A percentile compares a stretch with the other conserved stretches of the same genome.
Conservation (phyloP, 345 rosid genomes). For the Eucalyptus paniculata region DNA sequence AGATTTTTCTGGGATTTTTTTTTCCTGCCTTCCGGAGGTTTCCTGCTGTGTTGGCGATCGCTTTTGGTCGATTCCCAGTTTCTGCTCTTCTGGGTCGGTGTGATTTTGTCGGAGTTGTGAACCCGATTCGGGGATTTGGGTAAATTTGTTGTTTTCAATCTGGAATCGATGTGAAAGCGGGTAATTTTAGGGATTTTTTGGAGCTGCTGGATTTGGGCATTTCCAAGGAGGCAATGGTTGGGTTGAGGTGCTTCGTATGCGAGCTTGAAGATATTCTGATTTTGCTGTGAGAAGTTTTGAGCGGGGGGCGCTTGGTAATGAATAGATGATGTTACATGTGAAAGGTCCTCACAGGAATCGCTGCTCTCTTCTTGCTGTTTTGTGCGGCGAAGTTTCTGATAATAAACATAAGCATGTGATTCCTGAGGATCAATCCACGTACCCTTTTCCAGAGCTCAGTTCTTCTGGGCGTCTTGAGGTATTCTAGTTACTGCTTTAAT, state of each 20-base stretch:
- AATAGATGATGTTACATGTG: slow-evolving; percentile 82
- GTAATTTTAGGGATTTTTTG: background rate
- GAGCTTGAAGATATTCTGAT: background rate
- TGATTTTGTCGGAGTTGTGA: background rate
- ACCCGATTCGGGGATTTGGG: background rate
- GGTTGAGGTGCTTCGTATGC: background rate
- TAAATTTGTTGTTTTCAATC: background rate
- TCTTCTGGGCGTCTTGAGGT: slow-evolving; percentile 94
- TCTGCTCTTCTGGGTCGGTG: background rate
- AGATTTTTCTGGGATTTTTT: background rate
- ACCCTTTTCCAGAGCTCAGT: slow-evolving; percentile 73
- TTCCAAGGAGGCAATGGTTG: background rate
- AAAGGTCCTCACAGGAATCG: slow-evolving; percentile 86
- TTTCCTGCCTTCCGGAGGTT: background rate
- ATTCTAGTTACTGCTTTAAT: background rate
- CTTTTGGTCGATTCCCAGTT: background rate
- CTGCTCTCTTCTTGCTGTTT: slow-evolving; percentile 78
- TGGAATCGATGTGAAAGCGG: background rate
- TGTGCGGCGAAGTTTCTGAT: slow-evolving; percentile 35
- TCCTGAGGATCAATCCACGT: slow-evolving; percentile 35
- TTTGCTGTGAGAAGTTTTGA: background rate
- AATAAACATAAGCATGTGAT: slow-evolving; percentile 26
- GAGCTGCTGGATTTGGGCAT: background rate
- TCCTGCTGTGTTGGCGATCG: background rate
- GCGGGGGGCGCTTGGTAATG: slow-evolving; percentile 37